Conservation (phyloP, 768 basidiomycete genomes). For the Exidia glandulosa region DNA sequence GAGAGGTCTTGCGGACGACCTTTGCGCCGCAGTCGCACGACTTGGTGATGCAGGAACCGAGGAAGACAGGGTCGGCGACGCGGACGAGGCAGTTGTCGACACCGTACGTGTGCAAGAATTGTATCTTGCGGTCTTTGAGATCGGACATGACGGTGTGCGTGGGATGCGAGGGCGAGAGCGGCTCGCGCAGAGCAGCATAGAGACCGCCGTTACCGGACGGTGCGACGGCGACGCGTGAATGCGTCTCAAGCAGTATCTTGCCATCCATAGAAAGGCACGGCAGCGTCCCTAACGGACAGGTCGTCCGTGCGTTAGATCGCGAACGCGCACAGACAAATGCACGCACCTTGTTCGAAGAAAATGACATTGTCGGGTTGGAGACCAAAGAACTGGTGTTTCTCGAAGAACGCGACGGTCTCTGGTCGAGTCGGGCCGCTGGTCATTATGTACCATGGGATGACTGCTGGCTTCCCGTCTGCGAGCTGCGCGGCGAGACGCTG, state of each 20-base stretch:
- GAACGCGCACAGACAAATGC: not conserved
- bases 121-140: constrained; percentile 59
- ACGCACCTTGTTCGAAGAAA: constrained; percentile 91
- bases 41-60: constrained; percentile 86
- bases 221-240: constrained; percentile 78
- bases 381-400: constrained; percentile 68
- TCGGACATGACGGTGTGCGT: constrained; percentile 74
- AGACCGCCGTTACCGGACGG: constrained; percentile 98
- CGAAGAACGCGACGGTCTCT: constrained; percentile 81
- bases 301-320: not conserved
- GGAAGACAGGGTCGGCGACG: constrained; percentile 93
- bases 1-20: constrained; percentile 81
- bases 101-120: constrained; percentile 90
- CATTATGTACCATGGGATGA: constrained; percentile 98
- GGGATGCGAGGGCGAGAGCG: constrained; percentile 48
- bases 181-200: constrained; percentile 83
- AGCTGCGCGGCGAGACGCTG: constrained; percentile 62
- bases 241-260: constrained; percentile 77
- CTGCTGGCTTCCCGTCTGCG: constrained; percentile 30
- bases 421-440: constrained; percentile 90
- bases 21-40: constrained; percentile 89
- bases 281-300: constrained; percentile 60
- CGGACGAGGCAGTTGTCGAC: constrained; percentile 99
- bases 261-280: constrained; percentile 93
- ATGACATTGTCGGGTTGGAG: constrained; percentile 69